A percentile compares a stretch with the other conserved stretches of the same genome.
Conservation (phyloP, 768 basidiomycete genomes). For the Boletales sp. region DNA sequence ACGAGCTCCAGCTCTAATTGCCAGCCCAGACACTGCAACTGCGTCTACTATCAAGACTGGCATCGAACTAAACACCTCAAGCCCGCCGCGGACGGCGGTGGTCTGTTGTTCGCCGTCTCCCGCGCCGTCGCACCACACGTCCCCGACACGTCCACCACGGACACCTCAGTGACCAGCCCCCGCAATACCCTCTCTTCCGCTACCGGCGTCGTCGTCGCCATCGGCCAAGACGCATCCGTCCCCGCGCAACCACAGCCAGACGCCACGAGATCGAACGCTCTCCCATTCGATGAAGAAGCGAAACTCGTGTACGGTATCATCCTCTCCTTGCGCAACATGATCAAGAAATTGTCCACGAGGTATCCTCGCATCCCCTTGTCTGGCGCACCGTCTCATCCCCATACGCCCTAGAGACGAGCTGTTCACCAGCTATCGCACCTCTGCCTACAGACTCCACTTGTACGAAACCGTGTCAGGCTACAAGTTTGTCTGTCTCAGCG, state of each 20-base stretch:
- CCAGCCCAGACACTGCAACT: slow-evolving; percentile 72
- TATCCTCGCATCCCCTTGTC: slow-evolving; percentile 6
- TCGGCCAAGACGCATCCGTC: slow-evolving; percentile 40
- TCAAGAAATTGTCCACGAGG: slow-evolving; percentile 90
- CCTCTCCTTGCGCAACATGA: slow-evolving; percentile 87
- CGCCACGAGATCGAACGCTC: slow-evolving; percentile 40
- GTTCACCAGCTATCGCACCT: slow-evolving; percentile 88
- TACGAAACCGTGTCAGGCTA: slow-evolving; percentile 90
- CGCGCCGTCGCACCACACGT: slow-evolving; percentile 50
- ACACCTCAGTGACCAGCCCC: slow-evolving; percentile 48
- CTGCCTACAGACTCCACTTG: slow-evolving; percentile 88
- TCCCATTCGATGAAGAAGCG: slow-evolving; percentile 95
- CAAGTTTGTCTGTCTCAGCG: slow-evolving; percentile 93
- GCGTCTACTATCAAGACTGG: slow-evolving; percentile 97
- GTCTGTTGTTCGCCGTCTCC: slow-evolving; percentile 72
- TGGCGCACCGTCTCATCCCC: neutral
- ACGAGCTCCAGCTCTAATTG: too few relatives aligned
- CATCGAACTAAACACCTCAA: slow-evolving; percentile 74
- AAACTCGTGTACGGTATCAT: slow-evolving; percentile 98
- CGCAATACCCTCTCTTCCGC: slow-evolving; percentile 62
- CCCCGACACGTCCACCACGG: slow-evolving; percentile 31
- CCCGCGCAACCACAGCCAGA: slow-evolving; percentile 15
- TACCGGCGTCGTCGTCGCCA: slow-evolving; percentile 68
- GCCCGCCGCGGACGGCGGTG: slow-evolving; percentile 66
- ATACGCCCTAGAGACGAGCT: slow-evolving; percentile 68